phyloP scores from a whole-genome alignment of 768 basidiomycete genomes.

The Naganishia vishniacii region DNA sequence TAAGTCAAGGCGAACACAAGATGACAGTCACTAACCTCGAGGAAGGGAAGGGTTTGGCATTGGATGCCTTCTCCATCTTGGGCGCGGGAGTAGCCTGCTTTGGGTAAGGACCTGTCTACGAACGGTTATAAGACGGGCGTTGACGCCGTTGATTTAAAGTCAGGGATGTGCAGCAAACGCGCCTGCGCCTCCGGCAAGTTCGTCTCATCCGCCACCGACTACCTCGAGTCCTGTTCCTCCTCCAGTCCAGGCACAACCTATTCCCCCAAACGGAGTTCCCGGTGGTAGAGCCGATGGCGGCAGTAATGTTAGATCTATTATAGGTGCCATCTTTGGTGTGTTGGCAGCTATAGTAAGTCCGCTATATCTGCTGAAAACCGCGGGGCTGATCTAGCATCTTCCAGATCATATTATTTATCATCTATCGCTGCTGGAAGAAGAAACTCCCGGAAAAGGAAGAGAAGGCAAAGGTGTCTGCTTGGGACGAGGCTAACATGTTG shows the following conservation, averaged over 20 bases:
- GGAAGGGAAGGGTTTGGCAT: constrained; percentile 15
- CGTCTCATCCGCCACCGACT: not conserved
- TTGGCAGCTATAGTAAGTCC: constrained; percentile 15
- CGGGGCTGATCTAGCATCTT: not conserved
- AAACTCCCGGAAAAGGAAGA: constrained; percentile 3
- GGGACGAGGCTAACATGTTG: constrained; percentile 21
- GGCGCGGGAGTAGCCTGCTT: constrained; percentile 16
- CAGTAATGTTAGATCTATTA: not conserved
- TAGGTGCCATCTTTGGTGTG: constrained; percentile 9
- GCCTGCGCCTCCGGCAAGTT: not conserved
- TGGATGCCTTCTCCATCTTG: constrained; percentile 19
- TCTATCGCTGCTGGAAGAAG: constrained; percentile 15
- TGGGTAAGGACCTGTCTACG: constrained; percentile 6
- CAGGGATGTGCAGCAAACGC: constrained; percentile 5
- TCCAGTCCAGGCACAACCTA: not conserved
- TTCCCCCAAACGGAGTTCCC: constrained; percentile 1
- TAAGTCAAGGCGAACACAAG: constrained; percentile 9
- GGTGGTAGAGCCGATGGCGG: constrained; percentile 11
- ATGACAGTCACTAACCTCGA: constrained; percentile 12
- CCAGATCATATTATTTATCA: constrained; percentile 10
- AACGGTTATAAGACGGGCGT: not conserved
- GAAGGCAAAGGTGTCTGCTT: constrained; percentile 2
- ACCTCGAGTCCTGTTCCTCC: not conserved
- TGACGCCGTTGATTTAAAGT: not conserved
- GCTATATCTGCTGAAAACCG: too few species aligned